A percentile compares a stretch with the other conserved stretches of the same genome.
These are phyloP conservation scores for Lyophyllum decastes DNA, from an alignment of 768 basidiomycete species.

Conservation along the genomic window DNA sequence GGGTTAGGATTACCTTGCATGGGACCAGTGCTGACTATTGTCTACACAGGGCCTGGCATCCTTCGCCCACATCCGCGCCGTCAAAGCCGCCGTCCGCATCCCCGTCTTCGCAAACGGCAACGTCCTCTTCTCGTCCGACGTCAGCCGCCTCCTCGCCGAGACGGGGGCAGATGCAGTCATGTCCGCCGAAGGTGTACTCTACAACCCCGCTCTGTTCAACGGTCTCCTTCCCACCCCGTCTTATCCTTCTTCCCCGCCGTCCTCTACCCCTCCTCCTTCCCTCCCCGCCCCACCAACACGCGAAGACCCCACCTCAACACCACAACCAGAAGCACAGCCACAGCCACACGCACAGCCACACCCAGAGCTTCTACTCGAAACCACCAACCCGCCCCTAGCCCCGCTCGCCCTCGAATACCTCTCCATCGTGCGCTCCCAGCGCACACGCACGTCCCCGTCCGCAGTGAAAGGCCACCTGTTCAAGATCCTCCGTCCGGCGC, in stretches of 20 bases:
- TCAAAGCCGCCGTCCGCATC: conserved; percentile 86
- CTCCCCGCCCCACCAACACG: background rate
- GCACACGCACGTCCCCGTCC: conserved; percentile 55
- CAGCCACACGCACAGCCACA: background rate
- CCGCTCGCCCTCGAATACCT: conserved; percentile 86
- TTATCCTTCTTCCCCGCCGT: too few relatives aligned
- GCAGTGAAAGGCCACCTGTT: conserved; percentile 93
- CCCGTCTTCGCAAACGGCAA: conserved; percentile 99
- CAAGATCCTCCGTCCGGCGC: conserved; percentile 83
- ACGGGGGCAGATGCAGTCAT: conserved; percentile 94
- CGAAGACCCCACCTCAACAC: background rate
- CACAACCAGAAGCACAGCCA: conserved; percentile 1
- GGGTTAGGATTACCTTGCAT: too few relatives aligned
- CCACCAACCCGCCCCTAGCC: conserved; percentile 56
- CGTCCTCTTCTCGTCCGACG: conserved; percentile 84
- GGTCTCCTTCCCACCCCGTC: too few relatives aligned
- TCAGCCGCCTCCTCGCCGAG: conserved; percentile 71
- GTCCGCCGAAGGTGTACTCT: conserved; percentile 93
- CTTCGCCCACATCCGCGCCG: conserved; percentile 87
- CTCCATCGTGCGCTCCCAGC: conserved; percentile 71
- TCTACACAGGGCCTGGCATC: conserved; percentile 74
- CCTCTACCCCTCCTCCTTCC: conserved; percentile 4
- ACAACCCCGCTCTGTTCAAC: conserved; percentile 84
- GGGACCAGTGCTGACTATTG: background rate
- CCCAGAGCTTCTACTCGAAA: conserved; percentile 7